Conservation (phyloP, 306 rosid species). For the Abrus pulchellus region DNA sequence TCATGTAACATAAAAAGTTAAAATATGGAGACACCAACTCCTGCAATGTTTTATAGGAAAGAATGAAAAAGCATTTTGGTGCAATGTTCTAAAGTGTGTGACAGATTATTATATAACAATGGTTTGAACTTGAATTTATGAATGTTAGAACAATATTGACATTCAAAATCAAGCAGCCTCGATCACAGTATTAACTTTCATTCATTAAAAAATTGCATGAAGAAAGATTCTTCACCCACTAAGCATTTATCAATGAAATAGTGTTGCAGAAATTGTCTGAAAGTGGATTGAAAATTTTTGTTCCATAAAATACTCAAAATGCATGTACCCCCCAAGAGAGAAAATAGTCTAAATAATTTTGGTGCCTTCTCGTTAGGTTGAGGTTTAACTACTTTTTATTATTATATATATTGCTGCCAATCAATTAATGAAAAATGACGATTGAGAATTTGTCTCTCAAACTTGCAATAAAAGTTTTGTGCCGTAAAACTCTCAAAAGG, state of each 20-base stretch:
- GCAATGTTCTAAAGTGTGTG: too few relatives aligned
- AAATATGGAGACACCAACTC: too few relatives aligned
- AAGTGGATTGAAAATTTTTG: not conserved
- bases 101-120: not conserved
- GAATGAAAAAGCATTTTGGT: too few relatives aligned
- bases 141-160: not conserved
- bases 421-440: too few relatives aligned
- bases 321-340: not conserved
- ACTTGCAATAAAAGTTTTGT: too few relatives aligned
- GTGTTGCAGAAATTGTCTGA: slow-evolving; percentile 1
- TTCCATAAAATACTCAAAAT: slow-evolving; percentile 8
- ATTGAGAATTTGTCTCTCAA: too few relatives aligned
- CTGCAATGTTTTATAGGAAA: too few relatives aligned
- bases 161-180: not conserved
- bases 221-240: slow-evolving; percentile 14
- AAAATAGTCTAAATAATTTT: not conserved
- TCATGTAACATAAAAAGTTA: too few relatives aligned
- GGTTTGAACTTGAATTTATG: not conserved
- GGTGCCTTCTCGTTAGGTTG: slow-evolving; percentile 5
- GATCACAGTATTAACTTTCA: not conserved
- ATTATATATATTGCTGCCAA: too few relatives aligned
- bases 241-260: not conserved
- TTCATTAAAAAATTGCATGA: not conserved
- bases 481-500: too few relatives aligned
- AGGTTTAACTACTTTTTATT: not conserved